Percentiles rank a stretch among this genome's conserved stretches.
phyloP scores from a whole-genome alignment of 2,329 filamentous ascomycete species.

The Colletotrichum gigasporum region DNA sequence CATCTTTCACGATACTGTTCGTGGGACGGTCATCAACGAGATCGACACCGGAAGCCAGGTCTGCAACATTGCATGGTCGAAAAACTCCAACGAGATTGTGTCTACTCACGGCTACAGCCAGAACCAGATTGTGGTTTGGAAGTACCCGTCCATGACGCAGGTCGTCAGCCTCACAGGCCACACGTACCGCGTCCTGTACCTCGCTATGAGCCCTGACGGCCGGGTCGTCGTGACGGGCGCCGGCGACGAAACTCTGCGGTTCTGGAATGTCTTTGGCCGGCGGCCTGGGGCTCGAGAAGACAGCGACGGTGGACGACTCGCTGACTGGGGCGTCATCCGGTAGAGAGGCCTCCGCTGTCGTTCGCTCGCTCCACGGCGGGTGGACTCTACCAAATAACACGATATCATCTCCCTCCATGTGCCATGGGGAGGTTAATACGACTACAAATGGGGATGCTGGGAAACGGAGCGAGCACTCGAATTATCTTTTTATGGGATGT shows the following conservation, averaged over 20 bases:
- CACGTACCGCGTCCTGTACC: conserved; percentile 94
- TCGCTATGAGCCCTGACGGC: conserved; percentile 97
- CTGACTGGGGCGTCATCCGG: conserved; percentile 87
- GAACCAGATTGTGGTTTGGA: conserved; percentile 99
- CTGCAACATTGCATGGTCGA: conserved; percentile 98
- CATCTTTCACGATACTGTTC: conserved; percentile 96
- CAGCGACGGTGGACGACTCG: conserved; percentile 71
- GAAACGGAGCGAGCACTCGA: conserved; percentile 9
- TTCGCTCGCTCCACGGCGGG: background rate
- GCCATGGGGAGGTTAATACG: background rate
- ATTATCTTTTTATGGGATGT: conserved; percentile 5
- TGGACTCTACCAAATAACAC: background rate
- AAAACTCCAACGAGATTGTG: conserved; percentile 97
- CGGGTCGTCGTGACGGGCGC: conserved; percentile 94
- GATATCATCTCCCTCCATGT: conserved; percentile 3
- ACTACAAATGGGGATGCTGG: background rate
- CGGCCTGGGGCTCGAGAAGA: conserved; percentile 78
- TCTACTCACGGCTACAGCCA: conserved; percentile 97
- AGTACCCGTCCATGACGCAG: conserved; percentile 98
- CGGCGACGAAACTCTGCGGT: conserved; percentile 93
- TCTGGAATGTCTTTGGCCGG: conserved; percentile 96
- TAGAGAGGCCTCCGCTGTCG: conserved; percentile 43
- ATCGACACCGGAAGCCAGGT: conserved; percentile 98
- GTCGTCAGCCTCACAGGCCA: conserved; percentile 95
- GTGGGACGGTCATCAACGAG: conserved; percentile 83